A percentile compares a stretch with the other conserved stretches of the same genome.
These are phyloP conservation scores for Citrus mangshanensis DNA, from an alignment of 345 rosid species.

Conservation along the genomic window DNA sequence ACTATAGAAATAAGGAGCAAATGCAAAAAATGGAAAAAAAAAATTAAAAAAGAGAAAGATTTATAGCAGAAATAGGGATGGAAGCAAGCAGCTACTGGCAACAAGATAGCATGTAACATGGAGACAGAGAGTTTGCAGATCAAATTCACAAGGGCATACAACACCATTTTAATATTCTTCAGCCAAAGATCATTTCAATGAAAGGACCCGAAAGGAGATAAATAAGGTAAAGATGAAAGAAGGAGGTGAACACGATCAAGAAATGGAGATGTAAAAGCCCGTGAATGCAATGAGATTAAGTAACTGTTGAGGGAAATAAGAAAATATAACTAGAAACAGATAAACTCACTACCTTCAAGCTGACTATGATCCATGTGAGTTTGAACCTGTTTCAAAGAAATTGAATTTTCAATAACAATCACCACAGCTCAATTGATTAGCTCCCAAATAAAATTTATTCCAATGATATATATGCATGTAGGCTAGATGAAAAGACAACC, in stretches of 20 bases:
- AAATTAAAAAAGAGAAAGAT: background rate
- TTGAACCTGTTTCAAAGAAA: constrained; percentile 1
- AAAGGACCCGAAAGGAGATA: background rate
- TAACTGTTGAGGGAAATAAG: background rate
- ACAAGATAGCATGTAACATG: background rate
- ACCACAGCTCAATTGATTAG: background rate
- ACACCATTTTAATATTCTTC: background rate
- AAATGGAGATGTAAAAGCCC: background rate
- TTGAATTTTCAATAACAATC: background rate
- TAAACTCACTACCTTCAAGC: background rate
- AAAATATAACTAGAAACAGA: background rate
- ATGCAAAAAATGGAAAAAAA: too few relatives aligned
- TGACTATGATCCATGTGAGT: background rate
- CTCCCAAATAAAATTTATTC: background rate
- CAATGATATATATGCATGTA: background rate
- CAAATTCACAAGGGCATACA: background rate
- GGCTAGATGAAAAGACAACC: background rate
- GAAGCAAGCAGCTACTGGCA: background rate
- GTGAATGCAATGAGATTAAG: background rate
- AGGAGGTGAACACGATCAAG: background rate
- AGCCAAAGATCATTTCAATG: background rate
- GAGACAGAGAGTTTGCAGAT: background rate
- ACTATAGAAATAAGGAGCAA: background rate
- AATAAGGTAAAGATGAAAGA: background rate
- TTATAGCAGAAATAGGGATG: background rate